A percentile compares a stretch with the other conserved stretches of the same genome.
Evolutionary conservation across 257 asterid species (phyloP).

Genomic region (Nicotiana tomentosiformis): DNA sequence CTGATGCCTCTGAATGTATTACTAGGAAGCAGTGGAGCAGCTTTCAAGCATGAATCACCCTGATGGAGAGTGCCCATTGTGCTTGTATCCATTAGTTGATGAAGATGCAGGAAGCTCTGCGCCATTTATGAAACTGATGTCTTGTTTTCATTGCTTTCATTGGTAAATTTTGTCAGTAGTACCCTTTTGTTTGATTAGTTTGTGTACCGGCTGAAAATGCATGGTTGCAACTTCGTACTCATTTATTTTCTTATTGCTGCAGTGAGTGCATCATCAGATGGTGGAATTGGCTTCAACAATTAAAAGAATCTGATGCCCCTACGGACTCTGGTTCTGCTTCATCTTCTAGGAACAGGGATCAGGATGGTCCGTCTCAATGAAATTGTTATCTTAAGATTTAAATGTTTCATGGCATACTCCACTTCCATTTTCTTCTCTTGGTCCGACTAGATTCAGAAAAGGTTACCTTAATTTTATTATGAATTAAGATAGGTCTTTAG

Average conservation of each 20-base stretch:
- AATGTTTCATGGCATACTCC: neutral
- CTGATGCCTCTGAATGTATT: conserved; percentile 21
- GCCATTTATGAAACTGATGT: conserved; percentile 96
- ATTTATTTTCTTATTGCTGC: conserved; percentile 23
- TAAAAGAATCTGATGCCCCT: conserved; percentile 35
- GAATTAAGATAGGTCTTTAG: neutral
- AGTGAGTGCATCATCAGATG: conserved; percentile 84
- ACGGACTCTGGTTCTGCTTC: conserved; percentile 31
- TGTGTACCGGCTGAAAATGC: neutral
- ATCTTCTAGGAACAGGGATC: conserved; percentile 34
- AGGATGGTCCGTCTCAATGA: conserved; percentile 37
- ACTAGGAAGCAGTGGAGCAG: conserved; percentile 91
- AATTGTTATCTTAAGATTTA: neutral
- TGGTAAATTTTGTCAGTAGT: conserved; percentile 40
- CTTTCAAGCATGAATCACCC: conserved; percentile 92
- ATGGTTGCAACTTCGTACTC: conserved; percentile 1
- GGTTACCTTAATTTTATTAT: neutral
- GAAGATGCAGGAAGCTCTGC: conserved; percentile 40
- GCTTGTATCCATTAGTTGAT: conserved; percentile 73
- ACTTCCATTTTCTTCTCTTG: neutral
- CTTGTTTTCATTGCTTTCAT: conserved; percentile 98
- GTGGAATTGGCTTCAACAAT: conserved; percentile 68
- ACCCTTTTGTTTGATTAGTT: neutral
- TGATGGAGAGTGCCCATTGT: conserved; percentile 86
- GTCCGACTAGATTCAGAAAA: neutral